phyloP scores from a whole-genome alignment of 306 rosid species.

The Acacia confusa region DNA sequence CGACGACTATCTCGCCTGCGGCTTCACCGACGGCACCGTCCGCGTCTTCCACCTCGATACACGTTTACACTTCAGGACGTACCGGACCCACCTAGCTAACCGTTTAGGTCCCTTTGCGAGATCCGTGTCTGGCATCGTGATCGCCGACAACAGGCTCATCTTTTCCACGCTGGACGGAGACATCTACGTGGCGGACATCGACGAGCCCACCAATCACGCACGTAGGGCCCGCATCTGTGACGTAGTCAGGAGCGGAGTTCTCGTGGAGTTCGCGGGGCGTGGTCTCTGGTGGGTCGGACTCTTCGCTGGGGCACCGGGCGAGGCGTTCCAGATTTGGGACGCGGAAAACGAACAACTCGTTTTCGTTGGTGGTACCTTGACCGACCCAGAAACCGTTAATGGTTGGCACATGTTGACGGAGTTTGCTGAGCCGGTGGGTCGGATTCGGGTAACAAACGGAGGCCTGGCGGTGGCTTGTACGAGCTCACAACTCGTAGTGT shows the following conservation, averaged over 20 bases:
- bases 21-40: constrained; percentile 77
- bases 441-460: constrained; percentile 52
- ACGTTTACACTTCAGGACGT: constrained; percentile 50
- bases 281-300: constrained; percentile 79
- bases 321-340: constrained; percentile 80
- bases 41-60: constrained; percentile 62
- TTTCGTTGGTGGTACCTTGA: constrained; percentile 58
- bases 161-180: constrained; percentile 73
- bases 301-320: constrained; percentile 66
- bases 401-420: constrained; percentile 90
- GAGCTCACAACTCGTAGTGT: constrained; percentile 40
- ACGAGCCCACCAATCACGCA: not conserved
- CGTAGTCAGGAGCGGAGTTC: constrained; percentile 56
- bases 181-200: constrained; percentile 44
- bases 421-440: constrained; percentile 51
- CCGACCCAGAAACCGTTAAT: constrained; percentile 64
- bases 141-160: constrained; percentile 7
- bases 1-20: constrained; percentile 68
- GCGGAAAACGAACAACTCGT: constrained; percentile 35
- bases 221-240: constrained; percentile 43
- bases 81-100: constrained; percentile 38
- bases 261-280: constrained; percentile 70
- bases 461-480: constrained; percentile 82
- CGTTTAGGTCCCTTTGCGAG: constrained; percentile 60
- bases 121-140: constrained; percentile 65